These are phyloP conservation scores for Quillaja saponaria DNA, from an alignment of 306 rosid species.

Conservation along the genomic window DNA sequence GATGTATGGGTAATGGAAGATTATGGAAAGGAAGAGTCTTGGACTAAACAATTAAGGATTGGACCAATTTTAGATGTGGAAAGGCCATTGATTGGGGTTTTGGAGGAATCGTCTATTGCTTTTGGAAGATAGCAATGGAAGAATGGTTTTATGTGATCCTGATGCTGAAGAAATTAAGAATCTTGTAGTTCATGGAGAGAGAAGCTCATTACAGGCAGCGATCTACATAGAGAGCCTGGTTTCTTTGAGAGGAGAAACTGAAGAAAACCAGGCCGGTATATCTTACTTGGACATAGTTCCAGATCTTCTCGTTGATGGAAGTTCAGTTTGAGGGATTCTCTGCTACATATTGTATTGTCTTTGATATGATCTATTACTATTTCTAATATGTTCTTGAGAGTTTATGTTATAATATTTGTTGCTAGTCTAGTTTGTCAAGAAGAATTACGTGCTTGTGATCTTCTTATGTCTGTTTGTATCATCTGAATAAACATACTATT, in stretches of 20 bases:
- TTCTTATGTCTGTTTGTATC: no score
- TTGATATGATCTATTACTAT: no score
- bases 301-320: no score
- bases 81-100: background rate
- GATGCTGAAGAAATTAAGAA: background rate
- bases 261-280: background rate
- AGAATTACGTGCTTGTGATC: no score
- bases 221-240: slow-evolving; percentile 1
- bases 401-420: no score
- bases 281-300: background rate
- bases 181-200: background rate
- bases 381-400: no score
- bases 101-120: background rate
- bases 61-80: background rate
- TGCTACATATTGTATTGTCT: no score
- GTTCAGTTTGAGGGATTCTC: no score
- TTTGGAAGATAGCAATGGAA: background rate
- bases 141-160: slow-evolving; percentile 1
- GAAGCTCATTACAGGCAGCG: background rate
- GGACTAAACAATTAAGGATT: background rate
- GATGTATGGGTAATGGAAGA: slow-evolving; percentile 24
- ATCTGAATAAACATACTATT: no score
- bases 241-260: background rate
- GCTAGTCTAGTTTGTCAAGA: no score
- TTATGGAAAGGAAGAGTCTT: slow-evolving; percentile 6